These are phyloP conservation scores for Helichrysum umbraculigerum DNA, from an alignment of 129 eudicot genomes.

Conservation along the genomic window DNA sequence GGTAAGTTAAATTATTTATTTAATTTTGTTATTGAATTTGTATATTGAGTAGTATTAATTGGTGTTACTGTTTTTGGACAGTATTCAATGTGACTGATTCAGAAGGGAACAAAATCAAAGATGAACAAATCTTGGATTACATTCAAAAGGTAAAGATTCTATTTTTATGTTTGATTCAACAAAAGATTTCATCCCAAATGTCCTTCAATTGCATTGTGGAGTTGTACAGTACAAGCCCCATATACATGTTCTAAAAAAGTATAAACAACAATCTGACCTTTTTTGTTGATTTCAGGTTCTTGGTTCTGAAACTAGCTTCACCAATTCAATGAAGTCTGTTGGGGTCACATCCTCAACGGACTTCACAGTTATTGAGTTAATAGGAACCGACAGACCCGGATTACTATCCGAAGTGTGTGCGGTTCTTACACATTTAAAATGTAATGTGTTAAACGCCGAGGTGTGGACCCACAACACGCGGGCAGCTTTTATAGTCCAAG, in stretches of 20 bases:
- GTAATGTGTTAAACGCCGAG: slow-evolving; percentile 89
- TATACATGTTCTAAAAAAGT: neutral
- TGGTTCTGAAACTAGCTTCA: slow-evolving; percentile 75
- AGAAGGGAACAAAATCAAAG: slow-evolving; percentile 90
- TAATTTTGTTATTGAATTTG: neutral
- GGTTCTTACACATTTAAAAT: slow-evolving; percentile 81
- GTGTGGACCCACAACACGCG: slow-evolving; percentile 99
- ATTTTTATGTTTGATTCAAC: neutral
- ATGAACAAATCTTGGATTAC: slow-evolving; percentile 73
- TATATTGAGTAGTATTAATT: neutral
- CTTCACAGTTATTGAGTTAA: slow-evolving; percentile 74
- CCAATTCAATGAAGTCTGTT: slow-evolving; percentile 65
- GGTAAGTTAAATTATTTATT: slow-evolving; percentile 41
- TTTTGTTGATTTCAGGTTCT: slow-evolving; percentile 55
- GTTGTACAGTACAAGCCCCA: slow-evolving; percentile 10
- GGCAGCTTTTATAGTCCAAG: slow-evolving; percentile 90
- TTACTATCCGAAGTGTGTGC: slow-evolving; percentile 89
- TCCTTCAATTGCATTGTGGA: neutral
- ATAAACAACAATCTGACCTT: neutral
- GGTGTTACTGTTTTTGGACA: slow-evolving; percentile 28
- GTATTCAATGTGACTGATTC: slow-evolving; percentile 95
- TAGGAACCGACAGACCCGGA: slow-evolving; percentile 90
- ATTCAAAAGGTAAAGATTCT: slow-evolving; percentile 71
- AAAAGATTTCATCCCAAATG: slow-evolving; percentile 21
- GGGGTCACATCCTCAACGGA: slow-evolving; percentile 61